Percentiles rank a stretch among this genome's conserved stretches.
These are phyloP conservation scores for Alliaria petiolata DNA, from an alignment of 345 rosid genomes.

Conservation along the genomic window DNA sequence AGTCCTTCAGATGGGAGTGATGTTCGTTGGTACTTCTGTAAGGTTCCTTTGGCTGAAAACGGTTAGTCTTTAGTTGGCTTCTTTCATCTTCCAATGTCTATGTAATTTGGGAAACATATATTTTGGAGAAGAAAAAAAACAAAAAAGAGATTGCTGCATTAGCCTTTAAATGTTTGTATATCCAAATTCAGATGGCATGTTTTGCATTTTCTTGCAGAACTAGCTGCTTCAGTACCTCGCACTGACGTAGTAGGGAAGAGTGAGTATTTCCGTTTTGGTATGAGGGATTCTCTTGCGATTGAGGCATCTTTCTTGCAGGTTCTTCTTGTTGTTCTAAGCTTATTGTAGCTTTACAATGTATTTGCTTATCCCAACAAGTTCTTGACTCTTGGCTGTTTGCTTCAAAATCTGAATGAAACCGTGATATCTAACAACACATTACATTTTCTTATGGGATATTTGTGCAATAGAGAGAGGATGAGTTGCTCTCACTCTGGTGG, in stretches of 20 bases:
- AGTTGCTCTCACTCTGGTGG: constrained; percentile 95
- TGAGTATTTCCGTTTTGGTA: constrained; percentile 89
- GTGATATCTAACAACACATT: not conserved
- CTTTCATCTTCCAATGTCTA: not conserved
- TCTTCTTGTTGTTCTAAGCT: not conserved
- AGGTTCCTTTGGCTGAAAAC: constrained; percentile 67
- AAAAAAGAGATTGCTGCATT: not conserved
- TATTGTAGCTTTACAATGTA: not conserved
- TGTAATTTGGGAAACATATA: not conserved
- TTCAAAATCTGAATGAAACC: not conserved
- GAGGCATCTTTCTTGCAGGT: constrained; percentile 98
- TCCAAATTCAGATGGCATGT: not conserved
- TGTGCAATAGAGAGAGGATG: constrained; percentile 77
- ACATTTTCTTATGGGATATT: not conserved
- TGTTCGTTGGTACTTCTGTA: constrained; percentile 91
- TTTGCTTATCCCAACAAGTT: no score
- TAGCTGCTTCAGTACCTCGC: constrained; percentile 84
- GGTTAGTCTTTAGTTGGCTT: no score
- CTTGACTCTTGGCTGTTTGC: not conserved
- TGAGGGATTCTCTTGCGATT: constrained; percentile 96
- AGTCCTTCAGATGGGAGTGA: constrained; percentile 93
- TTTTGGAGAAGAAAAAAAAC: not conserved
- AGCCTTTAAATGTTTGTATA: not conserved
- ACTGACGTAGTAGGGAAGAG: constrained; percentile 83
- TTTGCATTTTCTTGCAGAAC: constrained; percentile 44